A percentile compares a stretch with the other conserved stretches of the same genome.
Conservation (phyloP, 495 filamentous ascomycete genomes). For the Symbiotaphrina buchneri region DNA sequence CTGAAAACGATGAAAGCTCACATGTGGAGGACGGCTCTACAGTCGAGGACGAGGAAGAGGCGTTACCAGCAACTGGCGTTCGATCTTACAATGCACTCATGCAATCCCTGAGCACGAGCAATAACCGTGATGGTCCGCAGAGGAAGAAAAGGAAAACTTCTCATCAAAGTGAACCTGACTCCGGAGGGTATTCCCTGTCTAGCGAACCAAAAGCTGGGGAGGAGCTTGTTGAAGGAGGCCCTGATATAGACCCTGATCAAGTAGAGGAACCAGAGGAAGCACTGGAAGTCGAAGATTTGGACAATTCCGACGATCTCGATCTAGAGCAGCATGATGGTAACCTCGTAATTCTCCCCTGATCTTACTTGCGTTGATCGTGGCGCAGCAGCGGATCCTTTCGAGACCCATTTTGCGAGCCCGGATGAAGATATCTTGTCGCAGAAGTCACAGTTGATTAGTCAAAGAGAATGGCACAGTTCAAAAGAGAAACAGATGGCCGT, state of each 20-base stretch:
- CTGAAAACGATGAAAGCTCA: neutral
- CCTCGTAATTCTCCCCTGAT: neutral
- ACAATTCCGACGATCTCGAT: conserved; percentile 19
- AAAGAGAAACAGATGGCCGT: conserved; percentile 8
- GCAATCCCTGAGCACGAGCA: conserved; percentile 28
- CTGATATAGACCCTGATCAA: conserved; percentile 7
- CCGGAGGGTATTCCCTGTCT: no score
- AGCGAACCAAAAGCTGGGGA: no score
- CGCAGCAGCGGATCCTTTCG: conserved; percentile 46
- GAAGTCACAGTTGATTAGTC: conserved; percentile 25
- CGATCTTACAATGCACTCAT: conserved; percentile 43
- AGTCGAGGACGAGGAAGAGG: conserved; percentile 21
- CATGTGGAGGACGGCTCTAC: conserved; percentile 12
- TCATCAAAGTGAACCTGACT: no score
- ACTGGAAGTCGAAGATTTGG: conserved; percentile 12
- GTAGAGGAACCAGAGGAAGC: conserved; percentile 17
- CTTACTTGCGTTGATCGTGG: conserved; percentile 1
- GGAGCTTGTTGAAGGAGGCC: no score
- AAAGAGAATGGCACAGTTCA: conserved; percentile 34
- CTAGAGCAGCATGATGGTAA: conserved; percentile 20
- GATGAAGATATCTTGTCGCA: conserved; percentile 29
- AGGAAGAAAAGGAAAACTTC: conserved; percentile 5
- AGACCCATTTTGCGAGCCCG: conserved; percentile 48
- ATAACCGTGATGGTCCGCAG: conserved; percentile 11
- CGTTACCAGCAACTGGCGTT: conserved; percentile 9